Evolutionary conservation across 805 yeast genomes (phyloP).

Genomic region (Candida nanaspora): DNA sequence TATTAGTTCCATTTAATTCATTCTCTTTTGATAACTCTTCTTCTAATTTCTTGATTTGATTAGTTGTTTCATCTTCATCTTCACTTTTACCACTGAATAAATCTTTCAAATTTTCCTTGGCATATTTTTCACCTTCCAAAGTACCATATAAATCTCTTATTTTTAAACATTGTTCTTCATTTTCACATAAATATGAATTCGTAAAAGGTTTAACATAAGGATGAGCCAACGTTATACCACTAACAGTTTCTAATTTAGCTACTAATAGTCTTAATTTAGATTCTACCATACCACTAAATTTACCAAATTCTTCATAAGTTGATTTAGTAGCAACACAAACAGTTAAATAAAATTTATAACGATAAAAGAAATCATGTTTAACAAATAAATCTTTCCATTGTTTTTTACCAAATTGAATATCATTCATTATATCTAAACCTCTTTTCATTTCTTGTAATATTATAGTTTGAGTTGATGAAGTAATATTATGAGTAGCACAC

Average conservation of each 20-base stretch:
- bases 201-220: conserved; percentile 81
- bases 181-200: conserved; percentile 34
- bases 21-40: conserved; percentile 16
- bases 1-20: conserved; percentile 8
- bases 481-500: conserved; percentile 98
- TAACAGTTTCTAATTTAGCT: conserved; percentile 70
- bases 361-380: conserved; percentile 75
- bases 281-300: conserved; percentile 93
- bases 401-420: conserved; percentile 54
- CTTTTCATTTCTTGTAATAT: conserved; percentile 74
- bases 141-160: conserved; percentile 45
- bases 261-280: conserved; percentile 77
- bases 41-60: conserved; percentile 16
- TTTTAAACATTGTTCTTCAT: conserved; percentile 32
- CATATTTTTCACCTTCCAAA: conserved; percentile 41
- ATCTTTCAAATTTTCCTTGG: conserved; percentile 27
- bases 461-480: conserved; percentile 78
- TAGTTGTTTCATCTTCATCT: conserved; percentile 10
- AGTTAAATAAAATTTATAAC: conserved; percentile 81
- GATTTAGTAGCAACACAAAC: conserved; percentile 72
- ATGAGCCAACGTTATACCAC: conserved; percentile 77
- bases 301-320: conserved; percentile 71
- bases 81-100: conserved; percentile 23
- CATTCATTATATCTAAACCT: conserved; percentile 65
- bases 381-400: conserved; percentile 71